These are phyloP conservation scores for Pseudocercospora fuligena DNA, from an alignment of 2,329 filamentous ascomycete genomes.

Conservation along the genomic window DNA sequence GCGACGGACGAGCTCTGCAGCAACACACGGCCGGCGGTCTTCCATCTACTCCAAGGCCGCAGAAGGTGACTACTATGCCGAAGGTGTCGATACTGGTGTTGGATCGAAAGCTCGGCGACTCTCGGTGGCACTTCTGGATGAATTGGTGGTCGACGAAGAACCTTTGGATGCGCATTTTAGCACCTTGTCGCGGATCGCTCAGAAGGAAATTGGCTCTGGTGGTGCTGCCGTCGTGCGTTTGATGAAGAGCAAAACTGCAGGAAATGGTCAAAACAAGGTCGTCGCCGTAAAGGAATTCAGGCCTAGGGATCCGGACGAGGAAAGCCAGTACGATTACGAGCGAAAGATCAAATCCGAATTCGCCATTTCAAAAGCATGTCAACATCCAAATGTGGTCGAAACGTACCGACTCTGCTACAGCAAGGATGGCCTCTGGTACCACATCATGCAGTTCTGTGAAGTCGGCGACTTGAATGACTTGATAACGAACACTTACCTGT, in stretches of 20 bases:
- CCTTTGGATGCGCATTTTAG: constrained; percentile 54
- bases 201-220: constrained; percentile 79
- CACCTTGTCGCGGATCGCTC: constrained; percentile 72
- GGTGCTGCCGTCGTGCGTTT: constrained; percentile 81
- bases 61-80: constrained; percentile 33
- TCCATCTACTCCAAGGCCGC: constrained; percentile 39
- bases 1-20: constrained; percentile 35
- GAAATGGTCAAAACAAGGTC: constrained; percentile 58
- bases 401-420: constrained; percentile 74
- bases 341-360: constrained; percentile 92
- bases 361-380: constrained; percentile 81
- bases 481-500: constrained; percentile 71
- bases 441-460: constrained; percentile 91
- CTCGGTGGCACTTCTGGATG: constrained; percentile 38
- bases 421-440: constrained; percentile 75
- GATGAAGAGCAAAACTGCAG: constrained; percentile 72
- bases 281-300: constrained; percentile 91
- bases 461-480: constrained; percentile 80
- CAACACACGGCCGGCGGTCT: constrained; percentile 35
- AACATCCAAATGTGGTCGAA: constrained; percentile 86
- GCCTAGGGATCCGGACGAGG: constrained; percentile 70
- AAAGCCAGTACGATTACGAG: constrained; percentile 70
- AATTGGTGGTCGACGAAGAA: constrained; percentile 45
- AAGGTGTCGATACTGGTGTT: constrained; percentile 40
- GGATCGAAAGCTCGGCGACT: constrained; percentile 43